Evolutionary conservation across 2,329 filamentous ascomycete genomes (phyloP).

Genomic region (Endocalyx cinctus): DNA sequence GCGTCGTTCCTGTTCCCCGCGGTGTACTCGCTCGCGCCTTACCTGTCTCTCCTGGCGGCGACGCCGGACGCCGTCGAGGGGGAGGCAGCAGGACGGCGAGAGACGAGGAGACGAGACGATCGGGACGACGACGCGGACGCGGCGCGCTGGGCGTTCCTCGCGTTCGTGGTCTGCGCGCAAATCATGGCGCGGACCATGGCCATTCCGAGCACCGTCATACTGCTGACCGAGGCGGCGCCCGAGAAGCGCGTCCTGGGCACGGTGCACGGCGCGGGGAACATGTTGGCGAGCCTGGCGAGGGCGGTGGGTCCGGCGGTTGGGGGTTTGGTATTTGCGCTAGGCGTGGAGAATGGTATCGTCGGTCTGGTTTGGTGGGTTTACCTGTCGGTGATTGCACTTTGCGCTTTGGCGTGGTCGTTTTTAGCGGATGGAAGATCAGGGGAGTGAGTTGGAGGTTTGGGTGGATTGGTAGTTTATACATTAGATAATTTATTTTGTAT

Average conservation of each 20-base stretch:
- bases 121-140: conserved; percentile 2
- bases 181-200: conserved; percentile 58
- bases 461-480: neutral
- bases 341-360: conserved; percentile 19
- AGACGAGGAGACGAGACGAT: too few relatives aligned
- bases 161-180: conserved; percentile 51
- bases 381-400: conserved; percentile 20
- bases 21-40: conserved; percentile 56
- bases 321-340: conserved; percentile 24
- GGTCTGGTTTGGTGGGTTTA: conserved; percentile 28
- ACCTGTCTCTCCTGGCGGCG: conserved; percentile 51
- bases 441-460: neutral
- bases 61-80: too few relatives aligned
- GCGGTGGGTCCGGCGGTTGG: conserved; percentile 21
- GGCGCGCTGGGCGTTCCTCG: conserved; percentile 50
- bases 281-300: conserved; percentile 23
- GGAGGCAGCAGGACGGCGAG: too few relatives aligned
- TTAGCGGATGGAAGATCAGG: conserved; percentile 17
- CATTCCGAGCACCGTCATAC: conserved; percentile 34
- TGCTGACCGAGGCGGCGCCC: conserved; percentile 34
- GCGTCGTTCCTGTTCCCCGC: conserved; percentile 56
- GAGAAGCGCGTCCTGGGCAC: conserved; percentile 30
- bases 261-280: conserved; percentile 30
- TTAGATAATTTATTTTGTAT: too few relatives aligned
- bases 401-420: conserved; percentile 25